Base-by-base conservation (phyloP, 2,329 filamentous ascomycete genomes). In the Fusarium hainanense region DNA sequence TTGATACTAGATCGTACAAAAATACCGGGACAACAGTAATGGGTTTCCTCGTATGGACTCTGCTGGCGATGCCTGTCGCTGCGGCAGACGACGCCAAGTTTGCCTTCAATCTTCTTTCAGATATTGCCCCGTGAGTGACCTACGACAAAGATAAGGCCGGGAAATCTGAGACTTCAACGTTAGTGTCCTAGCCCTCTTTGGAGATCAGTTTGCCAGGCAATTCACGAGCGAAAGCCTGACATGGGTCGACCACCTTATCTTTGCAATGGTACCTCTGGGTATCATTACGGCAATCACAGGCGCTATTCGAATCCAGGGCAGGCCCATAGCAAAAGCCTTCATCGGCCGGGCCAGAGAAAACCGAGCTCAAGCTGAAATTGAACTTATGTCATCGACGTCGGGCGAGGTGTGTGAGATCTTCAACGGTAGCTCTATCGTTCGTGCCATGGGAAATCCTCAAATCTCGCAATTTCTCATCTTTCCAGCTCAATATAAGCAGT, bases 251-350 rank as follows among this genome's bases (percentile, higher is more conserved):
- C 44, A 61, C 27, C 1, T 61, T 0, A 58, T 50, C 2, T 44
- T 61, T 12, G 30, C 58, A 2, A 50, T 28, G 6, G 30, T 58
- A 1, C 44, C 37, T 0, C 14, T 61, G 2, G 54, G 54, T 0
- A 61, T 44, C 0, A 44, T 58, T 4, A 58, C 30, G 1, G 58
- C 44, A 6, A 50, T 58, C 0, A 18, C 58, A 0, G 44, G 58
- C 0, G 58, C 58, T 0, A 40, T 61, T 2, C 20, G 30, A 0
- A 8, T 50, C 0, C 10, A 44, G 10, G 54, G 54, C 0, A 6
- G 2, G 7, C 10, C 18, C 1, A 9, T 50, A 0, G 23, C 43
- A 1, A 58, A 10, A 4, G 37, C 54, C 0, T 28, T 27, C 0
- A 59, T 61, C 1, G 30, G 58, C 0, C 44, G 54, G 10, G 54